A percentile compares a stretch with the other conserved stretches of the same genome.
These are phyloP conservation scores for Nitzschia palea DNA, from an alignment of 108 stramenopile species.

Conservation along the genomic window DNA sequence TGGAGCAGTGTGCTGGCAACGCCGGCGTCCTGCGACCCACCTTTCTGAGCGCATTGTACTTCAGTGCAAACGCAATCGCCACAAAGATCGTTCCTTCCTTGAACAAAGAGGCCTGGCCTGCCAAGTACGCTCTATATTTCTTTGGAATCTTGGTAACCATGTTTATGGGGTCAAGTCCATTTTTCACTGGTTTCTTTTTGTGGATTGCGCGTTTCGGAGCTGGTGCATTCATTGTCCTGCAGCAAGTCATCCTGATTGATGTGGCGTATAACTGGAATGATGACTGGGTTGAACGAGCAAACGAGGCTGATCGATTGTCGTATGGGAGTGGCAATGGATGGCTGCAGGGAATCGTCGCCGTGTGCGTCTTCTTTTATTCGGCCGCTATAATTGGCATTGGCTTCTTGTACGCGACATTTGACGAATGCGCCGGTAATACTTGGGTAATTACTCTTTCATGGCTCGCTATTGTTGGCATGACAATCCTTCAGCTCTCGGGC, in stretches of 20 bases:
- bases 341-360: constrained; percentile 69
- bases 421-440: constrained; percentile 62
- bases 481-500: constrained; percentile 64
- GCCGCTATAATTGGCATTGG: constrained; percentile 65
- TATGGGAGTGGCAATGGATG: constrained; percentile 71
- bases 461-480: constrained; percentile 66
- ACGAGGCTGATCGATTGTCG: constrained; percentile 63
- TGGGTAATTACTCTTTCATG: constrained; percentile 86
- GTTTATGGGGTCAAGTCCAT: constrained; percentile 59
- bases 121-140: constrained; percentile 73
- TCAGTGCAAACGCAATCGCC: constrained; percentile 54
- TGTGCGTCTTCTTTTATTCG: constrained; percentile 58
- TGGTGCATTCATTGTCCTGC: constrained; percentile 63
- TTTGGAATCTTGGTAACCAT: constrained; percentile 54
- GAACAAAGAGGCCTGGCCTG: constrained; percentile 77
- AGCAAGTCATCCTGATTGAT: constrained; percentile 86
- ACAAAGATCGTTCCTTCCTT: constrained; percentile 46
- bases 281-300: constrained; percentile 74
- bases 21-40: constrained; percentile 83
- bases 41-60: constrained; percentile 64
- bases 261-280: constrained; percentile 90
- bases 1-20: constrained; percentile 72
- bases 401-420: constrained; percentile 78
- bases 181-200: constrained; percentile 63
- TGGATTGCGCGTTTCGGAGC: constrained; percentile 71